Evolutionary conservation across 2,329 filamentous ascomycete genomes (phyloP).

Genomic region (Curvularia sp.): DNA sequence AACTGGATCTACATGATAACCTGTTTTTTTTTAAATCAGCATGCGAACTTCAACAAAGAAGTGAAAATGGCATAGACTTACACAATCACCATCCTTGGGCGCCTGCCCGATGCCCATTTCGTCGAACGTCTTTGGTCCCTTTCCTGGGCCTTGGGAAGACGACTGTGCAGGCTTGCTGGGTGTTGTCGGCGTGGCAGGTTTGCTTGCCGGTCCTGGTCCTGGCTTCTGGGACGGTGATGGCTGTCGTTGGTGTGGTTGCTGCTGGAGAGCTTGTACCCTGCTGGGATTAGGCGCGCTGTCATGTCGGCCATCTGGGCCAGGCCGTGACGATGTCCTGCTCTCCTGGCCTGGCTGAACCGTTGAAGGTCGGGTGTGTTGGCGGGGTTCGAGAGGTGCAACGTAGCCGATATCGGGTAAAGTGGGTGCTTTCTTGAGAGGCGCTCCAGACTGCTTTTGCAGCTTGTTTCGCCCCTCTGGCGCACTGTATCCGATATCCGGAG

Average conservation of each 20-base stretch:
- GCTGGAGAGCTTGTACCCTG: constrained; percentile 33
- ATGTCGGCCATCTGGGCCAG: constrained; percentile 43
- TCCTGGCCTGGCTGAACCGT: constrained; percentile 46
- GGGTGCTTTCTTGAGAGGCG: constrained; percentile 41
- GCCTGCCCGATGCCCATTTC: constrained; percentile 93
- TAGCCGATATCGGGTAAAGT: constrained; percentile 49
- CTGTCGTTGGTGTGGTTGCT: constrained; percentile 25
- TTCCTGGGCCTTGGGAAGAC: constrained; percentile 57
- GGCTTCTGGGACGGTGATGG: constrained; percentile 27
- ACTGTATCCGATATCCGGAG: constrained; percentile 52
- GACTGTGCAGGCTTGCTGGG: constrained; percentile 40
- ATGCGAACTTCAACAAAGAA: neutral
- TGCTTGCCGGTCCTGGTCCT: constrained; percentile 25
- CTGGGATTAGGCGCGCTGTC: constrained; percentile 36
- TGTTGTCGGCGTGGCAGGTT: constrained; percentile 34
- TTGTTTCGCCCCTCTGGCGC: constrained; percentile 55
- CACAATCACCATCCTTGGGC: constrained; percentile 89
- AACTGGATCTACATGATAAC: constrained; percentile 37
- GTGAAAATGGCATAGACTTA: constrained; percentile 56
- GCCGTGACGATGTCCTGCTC: constrained; percentile 37
- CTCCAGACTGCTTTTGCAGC: constrained; percentile 49
- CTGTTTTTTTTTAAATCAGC: constrained; percentile 26
- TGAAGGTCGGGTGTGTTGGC: constrained; percentile 46
- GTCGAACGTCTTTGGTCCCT: constrained; percentile 94
- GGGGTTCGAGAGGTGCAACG: constrained; percentile 45